These are phyloP conservation scores for Trichoderma reesei DNA, from an alignment of 495 filamentous ascomycete genomes.

Conservation along the genomic window DNA sequence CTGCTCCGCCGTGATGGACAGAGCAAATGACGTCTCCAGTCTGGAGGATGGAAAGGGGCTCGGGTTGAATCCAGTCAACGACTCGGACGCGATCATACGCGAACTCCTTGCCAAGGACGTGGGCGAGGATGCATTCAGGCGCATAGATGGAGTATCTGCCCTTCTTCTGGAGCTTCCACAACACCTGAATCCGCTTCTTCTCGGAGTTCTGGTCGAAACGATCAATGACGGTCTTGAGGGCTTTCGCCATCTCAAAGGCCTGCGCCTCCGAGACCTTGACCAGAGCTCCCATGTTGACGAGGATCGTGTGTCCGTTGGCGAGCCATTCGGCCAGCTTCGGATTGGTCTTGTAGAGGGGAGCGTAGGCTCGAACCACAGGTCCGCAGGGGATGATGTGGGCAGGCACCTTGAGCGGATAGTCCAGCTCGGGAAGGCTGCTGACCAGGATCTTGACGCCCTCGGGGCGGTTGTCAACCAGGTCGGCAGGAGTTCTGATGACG, in stretches of 20 bases:
- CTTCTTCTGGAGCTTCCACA: slow-evolving; percentile 32
- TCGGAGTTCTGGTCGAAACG: neutral
- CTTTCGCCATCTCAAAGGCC: slow-evolving; percentile 26
- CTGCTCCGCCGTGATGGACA: slow-evolving; percentile 29
- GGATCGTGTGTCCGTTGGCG: slow-evolving; percentile 23
- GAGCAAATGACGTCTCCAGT: slow-evolving; percentile 23
- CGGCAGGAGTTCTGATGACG: neutral
- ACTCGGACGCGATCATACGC: slow-evolving; percentile 17
- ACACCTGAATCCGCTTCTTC: slow-evolving; percentile 23
- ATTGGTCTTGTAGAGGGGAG: slow-evolving; percentile 22
- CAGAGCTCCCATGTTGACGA: slow-evolving; percentile 33
- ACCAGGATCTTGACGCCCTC: slow-evolving; percentile 17
- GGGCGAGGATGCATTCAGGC: slow-evolving; percentile 13
- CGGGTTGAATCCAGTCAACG: slow-evolving; percentile 21
- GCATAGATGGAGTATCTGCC: slow-evolving; percentile 12
- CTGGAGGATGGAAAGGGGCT: slow-evolving; percentile 21
- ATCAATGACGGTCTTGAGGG: slow-evolving; percentile 24
- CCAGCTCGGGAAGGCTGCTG: slow-evolving; percentile 20
- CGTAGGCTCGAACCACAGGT: slow-evolving; percentile 35
- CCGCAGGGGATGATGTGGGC: slow-evolving; percentile 39
- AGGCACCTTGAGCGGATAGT: slow-evolving; percentile 27
- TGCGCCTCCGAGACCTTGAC: slow-evolving; percentile 13
- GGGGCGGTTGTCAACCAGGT: slow-evolving; percentile 3
- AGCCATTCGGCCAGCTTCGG: slow-evolving; percentile 30
- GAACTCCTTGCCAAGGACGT: slow-evolving; percentile 14